Evolutionary conservation across 768 basidiomycete genomes (phyloP).

Genomic region (Termitomyces sp.): DNA sequence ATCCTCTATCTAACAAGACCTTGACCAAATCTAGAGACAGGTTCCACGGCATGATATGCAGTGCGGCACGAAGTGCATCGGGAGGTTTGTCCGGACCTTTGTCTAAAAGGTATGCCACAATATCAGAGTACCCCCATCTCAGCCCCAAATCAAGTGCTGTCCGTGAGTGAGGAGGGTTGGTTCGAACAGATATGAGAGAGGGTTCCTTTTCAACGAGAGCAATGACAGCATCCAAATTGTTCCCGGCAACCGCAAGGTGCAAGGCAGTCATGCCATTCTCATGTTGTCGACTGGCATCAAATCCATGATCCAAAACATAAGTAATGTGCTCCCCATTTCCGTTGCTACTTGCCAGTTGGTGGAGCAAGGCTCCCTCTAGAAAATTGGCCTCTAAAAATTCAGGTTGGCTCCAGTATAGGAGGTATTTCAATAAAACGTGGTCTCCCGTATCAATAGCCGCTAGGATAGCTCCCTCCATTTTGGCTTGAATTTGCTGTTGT

Average conservation of each 20-base stretch:
- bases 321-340: not conserved
- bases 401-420: not conserved
- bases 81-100: not conserved
- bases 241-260: too few relatives aligned
- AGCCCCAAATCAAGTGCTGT: not conserved
- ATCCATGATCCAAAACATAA: not conserved
- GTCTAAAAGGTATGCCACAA: not conserved
- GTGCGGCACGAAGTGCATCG: not conserved
- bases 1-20: not conserved
- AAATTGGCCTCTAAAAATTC: not conserved
- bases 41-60: too few relatives aligned
- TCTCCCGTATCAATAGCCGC: not conserved
- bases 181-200: not conserved
- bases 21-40: not conserved
- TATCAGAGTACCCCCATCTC: not conserved
- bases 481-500: not conserved
- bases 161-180: not conserved
- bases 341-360: not conserved
- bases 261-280: too few relatives aligned
- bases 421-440: not conserved
- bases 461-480: not conserved
- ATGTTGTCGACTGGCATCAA: too few relatives aligned
- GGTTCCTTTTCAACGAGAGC: not conserved
- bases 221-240: not conserved
- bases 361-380: not conserved